phyloP scores from a whole-genome alignment of 805 yeast species.

The Metschnikowia noctiluminum region DNA sequence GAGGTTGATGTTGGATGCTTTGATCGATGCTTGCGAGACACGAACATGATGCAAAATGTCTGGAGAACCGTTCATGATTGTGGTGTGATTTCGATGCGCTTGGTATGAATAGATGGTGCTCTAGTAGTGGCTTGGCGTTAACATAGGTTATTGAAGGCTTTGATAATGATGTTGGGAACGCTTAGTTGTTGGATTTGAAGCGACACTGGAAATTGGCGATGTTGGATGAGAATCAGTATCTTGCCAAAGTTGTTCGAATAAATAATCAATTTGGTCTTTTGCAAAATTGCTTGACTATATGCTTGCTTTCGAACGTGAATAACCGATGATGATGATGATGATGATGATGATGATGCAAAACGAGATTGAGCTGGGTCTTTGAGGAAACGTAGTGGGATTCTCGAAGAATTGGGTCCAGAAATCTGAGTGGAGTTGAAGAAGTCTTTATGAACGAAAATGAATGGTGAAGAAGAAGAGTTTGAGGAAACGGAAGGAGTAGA shows the following conservation, averaged over 20 bases:
- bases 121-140: background rate
- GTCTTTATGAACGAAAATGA: constrained; percentile 6
- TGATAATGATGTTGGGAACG: background rate
- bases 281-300: background rate
- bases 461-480: background rate
- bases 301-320: background rate
- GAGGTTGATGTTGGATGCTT: constrained; percentile 39
- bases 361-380: background rate
- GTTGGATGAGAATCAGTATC: background rate
- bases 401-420: background rate
- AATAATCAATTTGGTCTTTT: background rate
- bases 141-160: constrained; percentile 1
- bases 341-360: background rate
- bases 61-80: constrained; percentile 14
- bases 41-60: constrained; percentile 23
- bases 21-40: constrained; percentile 28
- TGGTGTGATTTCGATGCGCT: background rate
- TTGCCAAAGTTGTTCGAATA: too few relatives aligned
- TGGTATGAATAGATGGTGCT: background rate
- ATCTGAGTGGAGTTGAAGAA: constrained; percentile 2
- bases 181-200: background rate
- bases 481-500: background rate
- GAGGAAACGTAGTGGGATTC: background rate
- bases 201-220: background rate
- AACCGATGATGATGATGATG: background rate